A percentile compares a stretch with the other conserved stretches of the same genome.
Evolutionary conservation across 2,329 filamentous ascomycete genomes (phyloP).

Genomic region (Botrytis galanthina): DNA sequence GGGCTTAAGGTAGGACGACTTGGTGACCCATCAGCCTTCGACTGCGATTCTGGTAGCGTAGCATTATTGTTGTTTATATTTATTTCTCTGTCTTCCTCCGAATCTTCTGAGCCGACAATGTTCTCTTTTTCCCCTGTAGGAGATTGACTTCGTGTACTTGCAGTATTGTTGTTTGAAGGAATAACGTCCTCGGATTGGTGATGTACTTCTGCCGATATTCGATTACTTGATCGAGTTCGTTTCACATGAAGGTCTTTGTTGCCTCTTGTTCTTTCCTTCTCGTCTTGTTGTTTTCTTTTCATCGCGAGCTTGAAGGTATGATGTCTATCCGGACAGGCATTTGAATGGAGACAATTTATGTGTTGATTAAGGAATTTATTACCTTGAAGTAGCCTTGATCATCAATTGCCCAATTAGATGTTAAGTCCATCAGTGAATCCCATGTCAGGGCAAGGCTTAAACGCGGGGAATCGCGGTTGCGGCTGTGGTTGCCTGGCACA

Average conservation of each 20-base stretch:
- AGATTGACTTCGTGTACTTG: background rate
- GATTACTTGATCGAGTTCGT: constrained; percentile 22
- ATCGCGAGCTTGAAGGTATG: constrained; percentile 18
- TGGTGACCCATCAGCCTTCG: background rate
- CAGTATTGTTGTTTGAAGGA: background rate
- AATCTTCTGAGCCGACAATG: background rate
- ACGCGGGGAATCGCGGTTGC: background rate
- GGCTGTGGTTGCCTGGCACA: background rate
- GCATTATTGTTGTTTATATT: background rate
- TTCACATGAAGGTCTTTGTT: constrained; percentile 23
- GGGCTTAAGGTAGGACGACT: constrained; percentile 5
- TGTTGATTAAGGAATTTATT: background rate
- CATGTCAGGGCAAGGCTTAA: background rate
- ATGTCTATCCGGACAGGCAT: background rate
- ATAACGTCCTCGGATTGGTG: background rate
- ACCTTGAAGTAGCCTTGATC: background rate
- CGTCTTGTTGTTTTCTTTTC: constrained; percentile 29
- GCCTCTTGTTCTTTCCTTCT: constrained; percentile 17
- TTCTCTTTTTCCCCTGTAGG: constrained; percentile 1
- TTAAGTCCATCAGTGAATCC: background rate
- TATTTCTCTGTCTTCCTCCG: constrained; percentile 10
- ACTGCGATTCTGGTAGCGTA: background rate
- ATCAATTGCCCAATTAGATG: background rate
- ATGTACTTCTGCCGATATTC: background rate
- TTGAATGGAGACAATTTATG: background rate